Base-by-base conservation (phyloP, 2,329 filamentous ascomycete genomes). In the Amylocarpus encephaloides region DNA sequence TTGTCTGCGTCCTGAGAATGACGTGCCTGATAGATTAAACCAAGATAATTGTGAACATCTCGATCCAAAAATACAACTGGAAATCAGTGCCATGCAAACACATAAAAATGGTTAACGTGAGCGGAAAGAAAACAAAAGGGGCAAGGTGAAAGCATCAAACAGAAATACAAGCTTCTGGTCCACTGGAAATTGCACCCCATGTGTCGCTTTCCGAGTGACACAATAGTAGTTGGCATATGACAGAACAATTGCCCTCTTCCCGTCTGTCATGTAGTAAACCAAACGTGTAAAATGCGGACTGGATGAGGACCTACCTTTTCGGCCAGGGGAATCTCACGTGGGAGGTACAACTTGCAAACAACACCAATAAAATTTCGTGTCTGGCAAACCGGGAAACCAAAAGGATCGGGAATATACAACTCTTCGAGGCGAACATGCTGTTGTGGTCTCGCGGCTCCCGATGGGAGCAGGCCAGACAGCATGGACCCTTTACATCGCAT, bases 321-420 rank as follows among this genome's bases (percentile, higher is more conserved):
- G 46, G 41, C 38, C 51, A 39, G 12, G 42, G 39, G 4, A 56
- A 36, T 46, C 33, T 59, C 50, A 55, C 53, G 49, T 52, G 50
- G 43, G 49, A 48, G 12, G 29, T 48, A 50, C 43, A 46, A 46
- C 26, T 48, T 42, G 42, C 46, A 56, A 55, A 48, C 56, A 57
- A 53, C 52, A 54, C 54, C 52, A 52, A 51, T 59, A 32, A 38
- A 52, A 56, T 54, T 57, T 52, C 47, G 44, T 57, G 50, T 51
- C 48, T 51, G 33, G 52, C 35, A 48, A 52, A 47, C 39, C n/a
- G 35, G 33, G 18, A 57, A 52, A 46, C 56, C 54, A 51, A 55
- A 51, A 52, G 48, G 51, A 46, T 40, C 44, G 41, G 30, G 48
- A 57, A 53, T 58, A 52, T 58, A 60, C 53, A 60, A 48, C 46